Conservation (phyloP, 164 flowering plant species). For the Chloranthus sessilifolius region DNA sequence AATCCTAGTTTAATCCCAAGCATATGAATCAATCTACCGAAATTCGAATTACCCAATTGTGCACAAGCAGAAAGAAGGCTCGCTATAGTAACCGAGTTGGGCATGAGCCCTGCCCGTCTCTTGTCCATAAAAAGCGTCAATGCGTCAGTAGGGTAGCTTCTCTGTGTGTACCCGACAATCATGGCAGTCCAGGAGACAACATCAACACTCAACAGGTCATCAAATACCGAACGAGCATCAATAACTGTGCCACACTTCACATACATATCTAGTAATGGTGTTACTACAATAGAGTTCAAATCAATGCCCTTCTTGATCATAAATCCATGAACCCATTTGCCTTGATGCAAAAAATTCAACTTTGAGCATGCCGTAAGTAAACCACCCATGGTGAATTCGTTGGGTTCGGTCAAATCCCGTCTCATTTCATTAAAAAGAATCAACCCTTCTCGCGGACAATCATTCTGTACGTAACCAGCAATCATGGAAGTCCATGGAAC, state of each 20-base stretch:
- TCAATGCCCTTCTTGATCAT: conserved; percentile 46
- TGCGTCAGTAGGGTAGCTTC: conserved; percentile 39
- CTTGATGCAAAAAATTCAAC: conserved; percentile 59
- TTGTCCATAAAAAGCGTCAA: conserved; percentile 40
- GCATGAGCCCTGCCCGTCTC: conserved; percentile 34
- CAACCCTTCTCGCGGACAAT: conserved; percentile 46
- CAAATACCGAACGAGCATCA: conserved; percentile 55
- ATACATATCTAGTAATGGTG: conserved; percentile 65
- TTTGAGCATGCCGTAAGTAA: conserved; percentile 56
- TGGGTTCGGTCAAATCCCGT: conserved; percentile 36
- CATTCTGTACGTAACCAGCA: conserved; percentile 60
- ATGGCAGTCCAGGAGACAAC: conserved; percentile 77
- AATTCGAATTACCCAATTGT: conserved; percentile 22
- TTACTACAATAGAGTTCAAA: conserved; percentile 30
- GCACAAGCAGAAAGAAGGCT: conserved; percentile 67
- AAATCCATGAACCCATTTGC: conserved; percentile 76
- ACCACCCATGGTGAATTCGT: conserved; percentile 56
- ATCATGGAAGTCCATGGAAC: conserved; percentile 79
- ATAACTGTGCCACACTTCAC: conserved; percentile 42
- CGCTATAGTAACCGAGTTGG: conserved; percentile 49
- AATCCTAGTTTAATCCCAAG: conserved; percentile 48
- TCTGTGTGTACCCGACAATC: conserved; percentile 70
- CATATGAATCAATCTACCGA: conserved; percentile 48
- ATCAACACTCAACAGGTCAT: conserved; percentile 38
- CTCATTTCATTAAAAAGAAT: conserved; percentile 64